These are phyloP conservation scores for Diaporthe ampelina DNA, from an alignment of 2,329 filamentous ascomycete species.

Conservation along the genomic window DNA sequence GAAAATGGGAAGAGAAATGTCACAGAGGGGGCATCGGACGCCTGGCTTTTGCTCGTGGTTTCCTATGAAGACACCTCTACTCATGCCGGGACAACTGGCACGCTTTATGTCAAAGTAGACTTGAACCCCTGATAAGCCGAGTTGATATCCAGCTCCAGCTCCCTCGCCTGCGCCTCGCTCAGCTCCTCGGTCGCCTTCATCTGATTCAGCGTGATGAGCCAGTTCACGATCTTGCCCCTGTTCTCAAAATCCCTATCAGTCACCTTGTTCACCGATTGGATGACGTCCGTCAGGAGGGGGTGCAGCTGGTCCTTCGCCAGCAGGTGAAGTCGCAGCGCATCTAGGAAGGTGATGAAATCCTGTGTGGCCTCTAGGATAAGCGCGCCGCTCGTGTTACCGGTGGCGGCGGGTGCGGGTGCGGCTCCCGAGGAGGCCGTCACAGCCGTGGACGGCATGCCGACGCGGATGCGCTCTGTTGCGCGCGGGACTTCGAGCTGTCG, in stretches of 20 bases:
- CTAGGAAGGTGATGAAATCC: slow-evolving; percentile 98
- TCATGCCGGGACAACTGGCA: neutral
- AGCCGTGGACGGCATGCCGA: slow-evolving; percentile 91
- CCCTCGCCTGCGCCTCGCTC: slow-evolving; percentile 86
- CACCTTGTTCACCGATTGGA: slow-evolving; percentile 97
- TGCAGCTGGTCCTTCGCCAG: slow-evolving; percentile 97
- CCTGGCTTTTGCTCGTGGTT: neutral
- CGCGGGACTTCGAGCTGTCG: slow-evolving; percentile 90
- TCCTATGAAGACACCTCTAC: neutral
- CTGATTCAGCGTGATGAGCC: slow-evolving; percentile 96
- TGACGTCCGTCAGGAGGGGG: slow-evolving; percentile 92
- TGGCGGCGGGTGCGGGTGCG: slow-evolving; percentile 58
- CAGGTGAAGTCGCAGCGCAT: slow-evolving; percentile 92
- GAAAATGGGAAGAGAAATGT: neutral
- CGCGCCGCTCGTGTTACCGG: slow-evolving; percentile 66
- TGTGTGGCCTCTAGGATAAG: slow-evolving; percentile 93
- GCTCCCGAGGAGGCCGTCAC: slow-evolving; percentile 66
- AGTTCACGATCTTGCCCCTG: slow-evolving; percentile 97
- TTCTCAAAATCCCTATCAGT: slow-evolving; percentile 96
- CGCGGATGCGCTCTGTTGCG: slow-evolving; percentile 91
- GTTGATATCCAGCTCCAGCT: slow-evolving; percentile 94
- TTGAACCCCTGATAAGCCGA: slow-evolving; percentile 96
- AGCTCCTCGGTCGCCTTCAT: slow-evolving; percentile 97
- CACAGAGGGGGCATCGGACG: neutral
- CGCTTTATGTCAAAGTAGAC: slow-evolving; percentile 72